Conservation (phyloP, 345 rosid genomes). For the Cardamine chenopodiifolia region DNA sequence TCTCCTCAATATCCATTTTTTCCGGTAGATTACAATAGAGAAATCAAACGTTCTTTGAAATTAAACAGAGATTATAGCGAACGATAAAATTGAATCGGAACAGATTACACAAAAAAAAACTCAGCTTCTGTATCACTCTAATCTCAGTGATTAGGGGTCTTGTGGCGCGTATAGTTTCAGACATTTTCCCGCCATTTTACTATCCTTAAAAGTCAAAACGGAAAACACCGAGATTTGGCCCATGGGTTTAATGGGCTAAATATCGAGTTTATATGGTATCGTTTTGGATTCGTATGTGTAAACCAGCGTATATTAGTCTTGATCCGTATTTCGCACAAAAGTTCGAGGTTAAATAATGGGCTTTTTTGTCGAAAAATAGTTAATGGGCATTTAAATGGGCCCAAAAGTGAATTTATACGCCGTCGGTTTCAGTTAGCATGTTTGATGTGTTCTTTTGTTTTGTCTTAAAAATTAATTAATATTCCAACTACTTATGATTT, state of each 20-base stretch:
- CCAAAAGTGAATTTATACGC: background rate
- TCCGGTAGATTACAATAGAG: background rate
- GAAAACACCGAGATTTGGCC: slow-evolving; percentile 1
- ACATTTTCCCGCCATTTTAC: slow-evolving; percentile 38
- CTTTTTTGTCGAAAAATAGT: too few relatives aligned
- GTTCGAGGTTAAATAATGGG: background rate
- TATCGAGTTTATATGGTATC: background rate
- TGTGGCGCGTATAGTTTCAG: slow-evolving; percentile 33
- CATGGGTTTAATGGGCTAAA: background rate
- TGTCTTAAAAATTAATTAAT: background rate
- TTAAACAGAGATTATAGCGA: background rate
- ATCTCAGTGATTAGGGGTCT: slow-evolving; percentile 39
- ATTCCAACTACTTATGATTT: slow-evolving; percentile 33
- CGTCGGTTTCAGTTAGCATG: background rate
- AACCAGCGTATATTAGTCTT: too few relatives aligned
- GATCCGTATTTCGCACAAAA: too few relatives aligned
- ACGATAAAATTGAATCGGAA: background rate
- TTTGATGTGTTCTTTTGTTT: background rate
- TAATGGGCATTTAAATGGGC: background rate
- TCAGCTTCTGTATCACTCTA: slow-evolving; percentile 4
- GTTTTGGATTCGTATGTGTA: background rate
- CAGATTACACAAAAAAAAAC: background rate
- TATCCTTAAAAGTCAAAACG: background rate
- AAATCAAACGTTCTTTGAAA: background rate
- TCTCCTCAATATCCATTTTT: slow-evolving; percentile 43